Conservation (phyloP, 495 filamentous ascomycete genomes). For the Xylaria flabelliformis region DNA sequence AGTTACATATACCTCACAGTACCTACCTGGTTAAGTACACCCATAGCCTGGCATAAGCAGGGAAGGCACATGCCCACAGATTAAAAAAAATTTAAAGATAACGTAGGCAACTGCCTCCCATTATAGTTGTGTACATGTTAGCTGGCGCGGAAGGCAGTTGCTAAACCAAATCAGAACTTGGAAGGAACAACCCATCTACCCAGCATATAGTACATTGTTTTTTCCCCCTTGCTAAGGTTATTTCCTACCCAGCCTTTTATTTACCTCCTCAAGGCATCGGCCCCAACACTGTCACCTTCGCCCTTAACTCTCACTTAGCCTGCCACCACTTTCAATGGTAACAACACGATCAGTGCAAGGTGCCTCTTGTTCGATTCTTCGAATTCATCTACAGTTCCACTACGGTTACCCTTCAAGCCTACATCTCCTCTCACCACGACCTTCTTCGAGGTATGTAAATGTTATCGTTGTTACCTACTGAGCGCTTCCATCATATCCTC, state of each 20-base stretch:
- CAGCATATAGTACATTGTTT: not conserved
- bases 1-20: not conserved
- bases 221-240: not conserved
- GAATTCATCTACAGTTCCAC: not conserved
- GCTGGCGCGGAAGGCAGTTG: slow-evolving; percentile 14
- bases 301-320: slow-evolving; percentile 7
- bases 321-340: not conserved
- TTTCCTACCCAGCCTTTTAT: not conserved
- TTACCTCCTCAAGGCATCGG: slow-evolving; percentile 15
- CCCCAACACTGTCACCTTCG: not conserved
- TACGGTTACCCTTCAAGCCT: slow-evolving; percentile 5
- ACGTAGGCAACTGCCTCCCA: not conserved
- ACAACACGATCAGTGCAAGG: slow-evolving; percentile 6
- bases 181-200: not conserved
- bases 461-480: not conserved
- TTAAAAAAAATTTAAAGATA: not conserved
- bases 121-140: not conserved
- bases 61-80: not conserved
- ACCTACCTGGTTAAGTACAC: not conserved
- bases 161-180: not conserved
- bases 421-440: not conserved
- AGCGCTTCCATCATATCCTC: not conserved
- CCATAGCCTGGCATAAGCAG: not conserved
- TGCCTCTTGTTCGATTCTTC: slow-evolving; percentile 18
- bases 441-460: slow-evolving; percentile 22